These are phyloP conservation scores for Coemansia sp. DNA, from an alignment of 192 early-diverging fungal species.

Conservation along the genomic window DNA sequence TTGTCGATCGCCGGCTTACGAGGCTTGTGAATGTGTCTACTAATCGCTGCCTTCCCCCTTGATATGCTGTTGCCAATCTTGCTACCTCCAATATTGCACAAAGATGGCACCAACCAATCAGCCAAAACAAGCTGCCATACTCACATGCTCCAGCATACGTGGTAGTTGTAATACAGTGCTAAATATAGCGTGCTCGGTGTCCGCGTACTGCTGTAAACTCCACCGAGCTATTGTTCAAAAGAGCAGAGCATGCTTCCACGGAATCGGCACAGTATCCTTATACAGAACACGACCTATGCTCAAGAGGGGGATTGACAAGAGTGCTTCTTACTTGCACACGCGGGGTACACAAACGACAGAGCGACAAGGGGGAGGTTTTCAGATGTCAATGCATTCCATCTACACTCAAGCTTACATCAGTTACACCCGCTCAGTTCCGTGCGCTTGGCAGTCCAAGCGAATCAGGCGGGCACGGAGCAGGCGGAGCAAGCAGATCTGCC, in stretches of 20 bases:
- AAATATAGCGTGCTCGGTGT: slow-evolving; percentile 14
- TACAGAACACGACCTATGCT: background rate
- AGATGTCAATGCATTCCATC: slow-evolving; percentile 1
- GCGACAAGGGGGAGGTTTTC: background rate
- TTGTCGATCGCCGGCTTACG: background rate
- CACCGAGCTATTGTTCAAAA: background rate
- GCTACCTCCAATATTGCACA: background rate
- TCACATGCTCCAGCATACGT: background rate
- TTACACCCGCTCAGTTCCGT: background rate
- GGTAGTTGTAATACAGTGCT: background rate
- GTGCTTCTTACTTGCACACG: background rate
- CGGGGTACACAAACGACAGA: background rate
- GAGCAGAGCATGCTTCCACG: background rate
- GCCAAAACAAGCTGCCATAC: background rate
- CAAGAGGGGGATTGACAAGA: background rate
- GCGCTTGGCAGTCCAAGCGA: background rate
- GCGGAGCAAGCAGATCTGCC: background rate
- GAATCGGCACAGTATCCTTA: background rate
- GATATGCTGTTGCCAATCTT: background rate
- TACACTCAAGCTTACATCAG: background rate
- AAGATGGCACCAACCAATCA: background rate
- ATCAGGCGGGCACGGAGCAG: background rate
- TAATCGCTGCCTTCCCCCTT: background rate
- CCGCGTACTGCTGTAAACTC: background rate
- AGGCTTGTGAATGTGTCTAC: background rate